A percentile compares a stretch with the other conserved stretches of the same genome.
Evolutionary conservation across 257 asterid species (phyloP).

Genomic region (Anisodus tanguticus): DNA sequence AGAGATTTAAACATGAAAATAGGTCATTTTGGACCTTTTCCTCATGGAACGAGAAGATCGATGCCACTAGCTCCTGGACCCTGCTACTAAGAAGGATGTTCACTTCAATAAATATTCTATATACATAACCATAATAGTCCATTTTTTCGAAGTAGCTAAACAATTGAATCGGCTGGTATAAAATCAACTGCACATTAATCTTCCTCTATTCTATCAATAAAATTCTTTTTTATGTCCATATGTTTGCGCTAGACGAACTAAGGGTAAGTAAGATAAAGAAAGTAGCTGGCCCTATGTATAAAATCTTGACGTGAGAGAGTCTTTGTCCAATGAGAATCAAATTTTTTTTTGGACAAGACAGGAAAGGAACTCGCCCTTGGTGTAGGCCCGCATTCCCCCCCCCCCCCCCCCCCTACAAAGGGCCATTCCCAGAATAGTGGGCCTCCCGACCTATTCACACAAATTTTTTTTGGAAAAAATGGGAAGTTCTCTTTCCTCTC

Average conservation of each 20-base stretch:
- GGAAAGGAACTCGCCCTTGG: not conserved
- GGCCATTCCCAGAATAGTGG: not conserved
- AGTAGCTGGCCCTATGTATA: too few species aligned
- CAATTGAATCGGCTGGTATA: not conserved
- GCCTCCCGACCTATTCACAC: not conserved
- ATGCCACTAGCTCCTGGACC: too few species aligned
- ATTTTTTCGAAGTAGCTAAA: not conserved
- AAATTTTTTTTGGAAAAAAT: not conserved
- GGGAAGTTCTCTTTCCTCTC: not conserved
- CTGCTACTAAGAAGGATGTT: too few species aligned
- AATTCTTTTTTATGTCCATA: not conserved
- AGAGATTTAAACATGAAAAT: too few species aligned
- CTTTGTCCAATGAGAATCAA: too few species aligned
- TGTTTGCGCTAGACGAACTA: not conserved
- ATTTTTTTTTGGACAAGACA: not conserved
- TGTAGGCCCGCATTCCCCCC: not conserved
- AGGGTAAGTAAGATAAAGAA: too few species aligned
- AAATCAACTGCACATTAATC: not conserved
- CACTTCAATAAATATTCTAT: too few species aligned
- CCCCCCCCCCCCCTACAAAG: not conserved
- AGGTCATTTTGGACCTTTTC: too few species aligned
- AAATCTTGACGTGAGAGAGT: too few species aligned
- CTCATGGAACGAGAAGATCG: too few species aligned
- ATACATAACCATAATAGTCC: too few species aligned
- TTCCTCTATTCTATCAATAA: not conserved